Base-by-base conservation (phyloP, 495 filamentous ascomycete species). In the Aspergillus steynii region DNA sequence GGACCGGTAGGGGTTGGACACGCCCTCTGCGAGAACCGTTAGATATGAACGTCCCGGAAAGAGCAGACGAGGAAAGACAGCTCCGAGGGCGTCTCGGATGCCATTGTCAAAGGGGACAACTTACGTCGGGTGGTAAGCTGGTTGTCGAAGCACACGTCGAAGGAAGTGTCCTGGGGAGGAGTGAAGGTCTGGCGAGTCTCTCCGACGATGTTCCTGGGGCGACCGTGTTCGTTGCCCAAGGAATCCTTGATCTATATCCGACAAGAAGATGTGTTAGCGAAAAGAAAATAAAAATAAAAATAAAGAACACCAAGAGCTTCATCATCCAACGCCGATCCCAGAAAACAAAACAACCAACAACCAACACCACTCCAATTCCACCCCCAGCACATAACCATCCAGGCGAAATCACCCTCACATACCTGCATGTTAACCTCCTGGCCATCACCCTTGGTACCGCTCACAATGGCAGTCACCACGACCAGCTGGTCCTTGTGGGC, bases 71-170 rank as follows among this genome's bases (percentile, higher is more conserved):
- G 46, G 5, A 49, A 26, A 3, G 29, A 27, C 15, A 42, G 31
- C 6, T 5, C 26, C 25, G 14, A 25, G 9, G 6, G 25, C 20
- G 20, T 20, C 20, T 20, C 20, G 20, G 20, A 20, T 20, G 20
- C 20, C 20, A 20, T 20, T 20, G 20, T 20, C 20, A 20, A 20
- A 29, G 29, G 26, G 29, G 32, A 27, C 3, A 29, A 76, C 85
- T 64, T 86, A 96, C 93, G 76, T 61, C 81, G 72, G 28, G 73
- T 79, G 58, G 67, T 64, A 37, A 96, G 82, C 65, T 86, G 75
- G 77, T 99, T 99, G 74, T 96, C 92, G 68, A 98, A 93, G 83
- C 95, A 99, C 54, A 99, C 93, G 67, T 99, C 95, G 70, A 99
- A 99, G 8, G 92, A 90, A 31, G 91, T 88, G 76, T 99, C 94